Conservation (phyloP, 441 rosid species). For the Adansonia gregorii region DNA sequence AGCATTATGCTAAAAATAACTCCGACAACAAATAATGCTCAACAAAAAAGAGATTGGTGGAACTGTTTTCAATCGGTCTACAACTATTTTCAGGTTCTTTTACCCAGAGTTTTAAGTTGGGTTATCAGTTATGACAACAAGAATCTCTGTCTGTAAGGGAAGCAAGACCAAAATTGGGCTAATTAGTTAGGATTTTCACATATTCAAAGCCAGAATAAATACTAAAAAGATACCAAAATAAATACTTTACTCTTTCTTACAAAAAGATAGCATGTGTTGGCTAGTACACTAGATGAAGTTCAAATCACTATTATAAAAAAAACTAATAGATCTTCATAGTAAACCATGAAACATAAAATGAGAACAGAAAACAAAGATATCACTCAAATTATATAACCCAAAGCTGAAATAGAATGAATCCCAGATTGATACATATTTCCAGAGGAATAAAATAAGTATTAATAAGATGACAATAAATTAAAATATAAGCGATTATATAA, state of each 20-base stretch:
- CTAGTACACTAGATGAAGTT: not conserved
- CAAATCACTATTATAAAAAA: not conserved
- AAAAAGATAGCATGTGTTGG: not conserved
- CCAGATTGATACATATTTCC: conserved; percentile 17
- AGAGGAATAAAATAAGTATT: not conserved
- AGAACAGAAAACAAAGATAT: conserved; percentile 8
- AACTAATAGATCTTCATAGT: not conserved
- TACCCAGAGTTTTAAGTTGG: not conserved
- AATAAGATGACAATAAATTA: not conserved
- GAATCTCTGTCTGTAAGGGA: not conserved
- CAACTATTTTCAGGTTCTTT: not conserved
- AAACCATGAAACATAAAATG: not conserved
- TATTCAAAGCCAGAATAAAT: not conserved
- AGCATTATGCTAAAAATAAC: not conserved
- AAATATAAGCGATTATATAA: conserved; percentile 22
- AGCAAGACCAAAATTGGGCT: not conserved
- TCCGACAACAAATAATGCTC: not conserved
- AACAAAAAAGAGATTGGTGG: not conserved
- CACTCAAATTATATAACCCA: conserved; percentile 1
- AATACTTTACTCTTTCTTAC: not conserved
- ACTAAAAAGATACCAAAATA: not conserved
- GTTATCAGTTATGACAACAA: not conserved
- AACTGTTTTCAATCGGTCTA: not conserved
- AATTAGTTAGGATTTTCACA: not conserved
- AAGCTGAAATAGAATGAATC: not conserved